Base-by-base conservation (phyloP, 2,329 filamentous ascomycete genomes). In the Fusarium decemcellulare region DNA sequence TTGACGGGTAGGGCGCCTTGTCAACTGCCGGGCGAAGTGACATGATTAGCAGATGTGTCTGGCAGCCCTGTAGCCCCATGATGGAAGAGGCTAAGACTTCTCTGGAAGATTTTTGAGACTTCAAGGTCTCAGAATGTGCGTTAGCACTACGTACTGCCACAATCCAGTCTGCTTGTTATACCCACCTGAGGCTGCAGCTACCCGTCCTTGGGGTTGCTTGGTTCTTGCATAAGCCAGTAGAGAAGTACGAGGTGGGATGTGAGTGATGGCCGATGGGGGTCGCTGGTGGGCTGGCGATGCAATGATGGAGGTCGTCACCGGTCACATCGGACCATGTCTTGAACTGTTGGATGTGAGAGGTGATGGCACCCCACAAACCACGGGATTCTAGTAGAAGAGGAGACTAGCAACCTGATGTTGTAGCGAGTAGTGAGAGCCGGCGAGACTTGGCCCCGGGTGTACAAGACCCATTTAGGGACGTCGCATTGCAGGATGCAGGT, bases 321-420 rank as follows among this genome's bases (percentile, higher is more conserved):
- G 37, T 37, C 18, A 18, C 37, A 54, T 44, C 52, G 27, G 52
- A 55, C 36, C 52, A 55, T 36, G 52, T 23, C 39, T 36, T 7
- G 39, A 55, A 55, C 52, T 18, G 39, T 43, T 44, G 30, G 52
- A 55, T 55, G n/a, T 55, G 39, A 55, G 52, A 44, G 44, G 23
- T 55, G 52, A 55, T 23, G 34, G 32, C 16, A 36, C 52, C 44
- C 52, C 30, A 15, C 52, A 44, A 55, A 55, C 52, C 16, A 32
- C n/a, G 37, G 15, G 15, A n/a, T 40, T 7, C 15, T n/a, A 8
- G n/a, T 8, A n/a, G 37, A 40, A 40, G 14, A 40, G 15, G 14
- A 37, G 34, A 37, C 34, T 37, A 12, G 23, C 5, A 23, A 23
- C 23, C 23, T 23, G 23, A 23, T 23, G 23, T 23, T 23, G 23